Evolutionary conservation across 768 basidiomycete genomes (phyloP).

Genomic region (Dacryopinax primogenitus): DNA sequence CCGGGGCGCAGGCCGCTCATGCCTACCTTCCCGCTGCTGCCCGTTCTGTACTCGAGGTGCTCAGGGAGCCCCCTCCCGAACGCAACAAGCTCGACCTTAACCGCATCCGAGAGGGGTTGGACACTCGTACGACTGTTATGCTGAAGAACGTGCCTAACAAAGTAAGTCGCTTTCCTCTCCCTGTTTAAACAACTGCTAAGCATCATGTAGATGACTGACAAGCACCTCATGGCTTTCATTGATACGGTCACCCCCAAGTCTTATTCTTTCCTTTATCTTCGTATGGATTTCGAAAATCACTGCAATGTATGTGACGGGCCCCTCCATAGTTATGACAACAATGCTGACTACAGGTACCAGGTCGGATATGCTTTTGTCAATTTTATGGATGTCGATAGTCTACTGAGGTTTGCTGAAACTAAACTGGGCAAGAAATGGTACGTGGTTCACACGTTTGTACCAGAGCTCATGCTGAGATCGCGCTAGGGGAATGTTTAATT

Average conservation of each 20-base stretch:
- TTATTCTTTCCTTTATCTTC: conserved; percentile 76
- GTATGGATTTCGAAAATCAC: conserved; percentile 23
- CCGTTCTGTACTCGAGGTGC: not conserved
- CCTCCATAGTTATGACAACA: not conserved
- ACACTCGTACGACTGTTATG: conserved; percentile 77
- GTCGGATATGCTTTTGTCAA: conserved; percentile 76
- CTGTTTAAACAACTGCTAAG: not conserved
- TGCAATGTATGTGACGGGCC: conserved; percentile 22
- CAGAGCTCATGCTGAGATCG: not conserved
- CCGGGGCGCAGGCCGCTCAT: conserved; percentile 7
- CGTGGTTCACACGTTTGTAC: conserved; percentile 16
- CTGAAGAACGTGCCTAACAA: conserved; percentile 90
- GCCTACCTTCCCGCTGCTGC: not conserved
- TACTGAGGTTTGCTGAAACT: conserved; percentile 59
- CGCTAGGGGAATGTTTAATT: conserved; percentile 78
- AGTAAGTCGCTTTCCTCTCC: conserved; percentile 10
- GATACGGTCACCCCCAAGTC: conserved; percentile 58
- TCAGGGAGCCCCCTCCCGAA: conserved; percentile 16
- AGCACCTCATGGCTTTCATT: conserved; percentile 40
- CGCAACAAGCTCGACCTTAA: conserved; percentile 53
- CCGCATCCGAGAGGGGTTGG: conserved; percentile 61
- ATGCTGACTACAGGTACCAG: conserved; percentile 36
- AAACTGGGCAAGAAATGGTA: conserved; percentile 74
- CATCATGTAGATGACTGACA: conserved; percentile 13
- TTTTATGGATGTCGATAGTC: conserved; percentile 66